phyloP scores from a whole-genome alignment of 78 protist species.

The Dictyostelium purpureum region DNA sequence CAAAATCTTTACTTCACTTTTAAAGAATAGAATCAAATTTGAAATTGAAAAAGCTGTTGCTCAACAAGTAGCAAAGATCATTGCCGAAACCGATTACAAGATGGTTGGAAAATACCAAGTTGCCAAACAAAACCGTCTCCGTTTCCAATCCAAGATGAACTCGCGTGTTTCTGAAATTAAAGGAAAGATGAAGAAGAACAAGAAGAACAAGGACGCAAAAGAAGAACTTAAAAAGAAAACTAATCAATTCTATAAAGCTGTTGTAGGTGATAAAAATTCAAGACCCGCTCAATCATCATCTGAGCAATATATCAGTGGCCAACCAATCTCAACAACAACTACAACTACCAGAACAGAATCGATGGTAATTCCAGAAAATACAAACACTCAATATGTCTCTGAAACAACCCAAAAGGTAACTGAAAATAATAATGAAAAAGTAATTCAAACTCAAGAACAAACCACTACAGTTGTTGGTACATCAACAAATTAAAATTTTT shows the following conservation, averaged over 20 bases:
- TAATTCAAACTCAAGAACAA: not conserved
- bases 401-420: not conserved
- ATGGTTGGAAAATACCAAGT: constrained; percentile 11
- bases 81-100: constrained; percentile 66
- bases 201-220: not conserved
- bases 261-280: not conserved
- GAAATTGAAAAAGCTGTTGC: constrained; percentile 69
- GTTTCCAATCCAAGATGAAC: not conserved
- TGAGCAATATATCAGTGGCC: not conserved
- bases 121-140: constrained; percentile 8
- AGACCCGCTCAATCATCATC: not conserved
- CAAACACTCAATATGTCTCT: constrained; percentile 2
- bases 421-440: constrained; percentile 11
- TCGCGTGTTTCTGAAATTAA: not conserved
- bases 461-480: constrained; percentile 41
- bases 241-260: not conserved
- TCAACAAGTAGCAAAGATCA: constrained; percentile 25
- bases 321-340: not conserved
- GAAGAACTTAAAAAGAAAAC: not conserved
- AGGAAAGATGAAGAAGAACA: not conserved
- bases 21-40: not conserved
- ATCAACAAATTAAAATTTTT: constrained; percentile 27
- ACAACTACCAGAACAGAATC: constrained; percentile 27
- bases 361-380: not conserved
- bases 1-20: not conserved